Base-by-base conservation (phyloP, 75 land plant species). In the Selaginella moellendorffii region DNA sequence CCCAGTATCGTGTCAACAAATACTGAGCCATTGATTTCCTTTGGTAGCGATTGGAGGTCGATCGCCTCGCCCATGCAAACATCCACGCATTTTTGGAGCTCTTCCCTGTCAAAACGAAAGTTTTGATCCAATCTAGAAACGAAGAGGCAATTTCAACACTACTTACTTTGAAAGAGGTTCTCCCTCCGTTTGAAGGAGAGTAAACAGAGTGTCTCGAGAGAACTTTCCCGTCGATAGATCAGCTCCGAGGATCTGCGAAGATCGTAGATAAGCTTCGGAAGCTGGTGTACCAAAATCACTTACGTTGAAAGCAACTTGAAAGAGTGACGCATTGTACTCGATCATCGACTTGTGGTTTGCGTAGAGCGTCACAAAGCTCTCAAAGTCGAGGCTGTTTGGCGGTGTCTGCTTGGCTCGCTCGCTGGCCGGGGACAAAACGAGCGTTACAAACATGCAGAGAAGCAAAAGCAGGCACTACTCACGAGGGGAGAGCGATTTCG, bases 111-210 rank as follows among this genome's bases (percentile, higher is more conserved):
- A 1, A 25, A 9, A 29, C 46, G 27, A n/a, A n/a, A n/a, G n/a
- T n/a, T n/a, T n/a, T n/a, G n/a, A n/a, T n/a, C n/a, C n/a, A n/a
- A n/a, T n/a, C n/a, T n/a, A n/a, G n/a, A n/a, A n/a, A n/a, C n/a
- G n/a, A n/a, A n/a, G n/a, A n/a, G n/a, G n/a, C n/a, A n/a, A n/a
- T n/a, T n/a, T n/a, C n/a, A n/a, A n/a, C n/a, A n/a, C n/a, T n/a
- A n/a, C n/a, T n/a, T 70, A 71, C 72, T 56, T 71, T n/a, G 60
- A 46, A 66, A 71, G 63, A 27, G 2, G n/a, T 52, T 71, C 72
- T 18, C 72, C 72, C 54, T 71, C 72, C 2, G 31, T 21, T 54
- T 64, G 72, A 8, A 71, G 31, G 9, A 64, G 25, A 1, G 26
- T 54, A 1, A 71, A 26, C n/a, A 71, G 31, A 0, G 56, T 1